Base-by-base conservation (phyloP, 1,139 yeast genomes). In the Suhomyces bribrorum region DNA sequence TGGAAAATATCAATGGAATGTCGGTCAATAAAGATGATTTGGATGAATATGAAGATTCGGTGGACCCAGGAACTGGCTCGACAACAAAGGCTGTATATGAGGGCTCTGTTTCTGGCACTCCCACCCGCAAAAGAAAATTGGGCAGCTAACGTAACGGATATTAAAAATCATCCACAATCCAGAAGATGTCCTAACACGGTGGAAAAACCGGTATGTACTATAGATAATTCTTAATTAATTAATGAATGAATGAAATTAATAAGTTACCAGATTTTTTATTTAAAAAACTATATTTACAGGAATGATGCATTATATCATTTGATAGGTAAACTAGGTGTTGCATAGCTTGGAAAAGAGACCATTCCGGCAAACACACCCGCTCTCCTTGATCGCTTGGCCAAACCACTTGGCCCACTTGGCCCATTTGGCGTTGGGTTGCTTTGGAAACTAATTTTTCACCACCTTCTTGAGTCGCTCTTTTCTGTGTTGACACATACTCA, bases 21-120 rank as follows among this genome's bases (percentile, higher is more conserved):
- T n/a, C 12, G 9, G 31, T 16, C 11, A 24, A 56, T 32, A 57
- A 62, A 36, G 73, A 67, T 25, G 75, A 68, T 47, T 63, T 60
- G 31, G 77, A 72, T 43, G 76, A 72, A 44, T 71, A 65, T 44
- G 77, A 72, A 43, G 77, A 72, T 50, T 59, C 69, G 14, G 65
- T 68, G n/a, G 77, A 71, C 32, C 71, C 54, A 8, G 39, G 41
- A 7, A 40, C 42, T 5, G 36, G 45, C 8, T 36, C 37, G 7
- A 36, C 36, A 33, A 34, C 23, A 14, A 26, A 35, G 3, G 36
- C 36, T 7, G 16, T 11, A n/a, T 26, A 16, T 14, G 43, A 38
- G 8, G 36, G 32, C 33, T 42, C 31, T 8, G 22, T 23, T 7
- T 22, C 33, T 7, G 50, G 59, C 16, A 62, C 70, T 5, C 69